Evolutionary conservation across 148 eudicot species (phyloP).

Genomic region (Rhododendron simsii): DNA sequence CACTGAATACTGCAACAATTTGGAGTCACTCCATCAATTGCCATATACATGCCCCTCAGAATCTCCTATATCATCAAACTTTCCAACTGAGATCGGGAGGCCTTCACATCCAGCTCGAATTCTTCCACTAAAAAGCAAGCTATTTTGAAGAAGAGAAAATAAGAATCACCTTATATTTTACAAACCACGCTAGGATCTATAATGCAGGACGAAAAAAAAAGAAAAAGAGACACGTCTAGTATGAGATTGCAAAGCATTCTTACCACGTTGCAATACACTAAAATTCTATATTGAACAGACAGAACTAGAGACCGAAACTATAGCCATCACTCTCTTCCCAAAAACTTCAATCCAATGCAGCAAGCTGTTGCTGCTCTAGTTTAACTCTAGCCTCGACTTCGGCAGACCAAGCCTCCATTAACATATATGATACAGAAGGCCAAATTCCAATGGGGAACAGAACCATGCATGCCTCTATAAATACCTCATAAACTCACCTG

Average conservation of each 20-base stretch:
- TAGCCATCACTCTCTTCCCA: neutral
- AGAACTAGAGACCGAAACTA: neutral
- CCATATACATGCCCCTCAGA: neutral
- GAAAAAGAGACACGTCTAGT: neutral
- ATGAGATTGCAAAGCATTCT: neutral
- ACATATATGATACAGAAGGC: constrained; percentile 15
- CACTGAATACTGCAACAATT: neutral
- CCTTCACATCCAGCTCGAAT: neutral
- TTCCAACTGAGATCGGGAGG: neutral
- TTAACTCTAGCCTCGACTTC: neutral
- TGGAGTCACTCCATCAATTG: neutral
- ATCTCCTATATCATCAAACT: neutral
- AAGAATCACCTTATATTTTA: neutral
- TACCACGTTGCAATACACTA: constrained; percentile 1
- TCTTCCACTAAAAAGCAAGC: neutral
- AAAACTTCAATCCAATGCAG: constrained; percentile 2
- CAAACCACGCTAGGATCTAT: constrained; percentile 16
- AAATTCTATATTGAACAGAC: neutral
- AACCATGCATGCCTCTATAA: neutral
- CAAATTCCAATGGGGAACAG: neutral
- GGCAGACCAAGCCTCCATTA: constrained; percentile 7
- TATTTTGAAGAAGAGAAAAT: neutral
- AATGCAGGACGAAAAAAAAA: neutral
- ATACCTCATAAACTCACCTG: neutral
- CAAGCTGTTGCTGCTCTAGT: neutral